Evolutionary conservation across 2,329 filamentous ascomycete species (phyloP), one percentile per base, ranked within the genome.

Genomic region (Diaporthe sp.): DNA sequence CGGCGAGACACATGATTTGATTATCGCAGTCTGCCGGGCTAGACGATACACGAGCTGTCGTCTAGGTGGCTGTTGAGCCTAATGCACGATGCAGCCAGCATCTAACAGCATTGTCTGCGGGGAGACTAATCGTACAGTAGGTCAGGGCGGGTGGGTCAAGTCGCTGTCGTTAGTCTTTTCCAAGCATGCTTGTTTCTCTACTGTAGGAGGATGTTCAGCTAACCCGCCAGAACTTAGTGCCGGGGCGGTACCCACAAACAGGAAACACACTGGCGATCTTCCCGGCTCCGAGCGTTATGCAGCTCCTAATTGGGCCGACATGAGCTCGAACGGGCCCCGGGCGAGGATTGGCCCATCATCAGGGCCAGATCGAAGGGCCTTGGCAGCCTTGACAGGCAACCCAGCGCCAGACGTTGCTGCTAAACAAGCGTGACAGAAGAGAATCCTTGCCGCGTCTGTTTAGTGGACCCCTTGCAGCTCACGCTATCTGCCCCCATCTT

Each of bases 381-480:
- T 51, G 55, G 57, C 65, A 68, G 65, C 47, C 55, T 51, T 37
- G 55, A 61, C 55, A 39, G 55, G 44, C 55, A 49, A 61, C 70
- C 55, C 39, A 51, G 22, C 13, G 42, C 44, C 44, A 25, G 44
- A 34, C 55, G 55, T 61, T 72, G 53, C 42, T 39, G 55, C 55
- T 61, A 61, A 60, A 51, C 22, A 60, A 39, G 44, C 70, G 57
- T 61, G 57, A 51, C 42, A 61, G 42, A 61, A 61, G 28, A 39
- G 47, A 7, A 68, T 53, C 65, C 65, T 28, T 68, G 65, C 65
- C 34, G 65, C 65, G 65, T 22, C 65, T 68, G 65, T 68, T 68
- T 53, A 68, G 65, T 68, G 65, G 65, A 53, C 65, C 65, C 65
- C 65, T 68, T 68, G 65, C 65, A 68, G 65, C 65, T 68, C 34